phyloP scores from a whole-genome alignment of 768 basidiomycete genomes.

The Russula griseocarnosa region DNA sequence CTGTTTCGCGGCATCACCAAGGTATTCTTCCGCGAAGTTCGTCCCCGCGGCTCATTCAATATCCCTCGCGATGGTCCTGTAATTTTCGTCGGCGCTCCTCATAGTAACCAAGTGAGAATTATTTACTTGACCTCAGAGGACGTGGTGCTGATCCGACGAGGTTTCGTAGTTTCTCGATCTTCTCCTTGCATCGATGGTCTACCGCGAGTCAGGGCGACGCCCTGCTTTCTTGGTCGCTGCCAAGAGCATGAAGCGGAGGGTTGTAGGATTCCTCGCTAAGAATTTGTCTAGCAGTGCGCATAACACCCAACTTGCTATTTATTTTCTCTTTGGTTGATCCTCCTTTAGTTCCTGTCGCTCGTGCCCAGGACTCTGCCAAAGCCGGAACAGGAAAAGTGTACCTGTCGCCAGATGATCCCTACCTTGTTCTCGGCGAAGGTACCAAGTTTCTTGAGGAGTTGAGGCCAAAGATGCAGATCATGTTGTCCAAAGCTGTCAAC shows the following conservation, averaged over 20 bases:
- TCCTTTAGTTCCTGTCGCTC: constrained; percentile 77
- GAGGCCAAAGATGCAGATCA: constrained; percentile 73
- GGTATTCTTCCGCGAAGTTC: constrained; percentile 94
- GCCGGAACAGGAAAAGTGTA: constrained; percentile 69
- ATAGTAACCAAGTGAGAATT: constrained; percentile 73
- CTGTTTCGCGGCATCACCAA: constrained; percentile 84
- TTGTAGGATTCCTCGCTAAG: constrained; percentile 70
- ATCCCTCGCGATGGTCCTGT: constrained; percentile 86
- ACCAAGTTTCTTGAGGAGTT: constrained; percentile 78
- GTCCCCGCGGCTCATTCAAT: constrained; percentile 89
- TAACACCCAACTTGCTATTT: constrained; percentile 12
- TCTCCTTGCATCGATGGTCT: constrained; percentile 75
- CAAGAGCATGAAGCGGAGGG: constrained; percentile 75
- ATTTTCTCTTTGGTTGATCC: neutral
- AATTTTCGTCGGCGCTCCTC: constrained; percentile 91
- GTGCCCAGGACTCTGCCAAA: constrained; percentile 83
- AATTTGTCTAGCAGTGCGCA: constrained; percentile 82
- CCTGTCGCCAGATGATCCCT: constrained; percentile 72
- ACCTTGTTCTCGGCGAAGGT: constrained; percentile 71
- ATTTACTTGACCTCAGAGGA: neutral
- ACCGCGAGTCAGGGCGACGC: constrained; percentile 73
- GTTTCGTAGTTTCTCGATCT: constrained; percentile 81
- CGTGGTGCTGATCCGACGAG: constrained; percentile 5
- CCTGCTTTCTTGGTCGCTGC: constrained; percentile 87
- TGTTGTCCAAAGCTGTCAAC: constrained; percentile 76